Evolutionary conservation across 1,139 yeast species (phyloP).

Genomic region (Suhomyces bribrorum): DNA sequence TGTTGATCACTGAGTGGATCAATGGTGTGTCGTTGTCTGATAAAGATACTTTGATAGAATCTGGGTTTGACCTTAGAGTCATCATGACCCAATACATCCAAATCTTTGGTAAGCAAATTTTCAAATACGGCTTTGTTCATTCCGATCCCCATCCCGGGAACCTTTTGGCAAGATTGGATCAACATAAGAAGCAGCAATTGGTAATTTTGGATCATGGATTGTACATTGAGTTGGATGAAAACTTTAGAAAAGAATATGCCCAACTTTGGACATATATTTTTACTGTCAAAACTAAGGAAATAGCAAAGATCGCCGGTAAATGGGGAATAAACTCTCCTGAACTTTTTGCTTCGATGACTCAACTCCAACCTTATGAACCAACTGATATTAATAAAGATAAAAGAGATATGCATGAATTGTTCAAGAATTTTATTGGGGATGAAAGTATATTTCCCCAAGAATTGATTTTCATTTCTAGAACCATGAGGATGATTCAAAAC

Average conservation of each 20-base stretch:
- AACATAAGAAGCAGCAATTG: constrained; percentile 51
- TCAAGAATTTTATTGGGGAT: constrained; percentile 54
- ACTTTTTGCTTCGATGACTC: constrained; percentile 60
- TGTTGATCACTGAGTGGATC: constrained; percentile 74
- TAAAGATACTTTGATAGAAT: constrained; percentile 40
- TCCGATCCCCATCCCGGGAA: constrained; percentile 89
- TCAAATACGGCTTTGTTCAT: constrained; percentile 74
- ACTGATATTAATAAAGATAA: constrained; percentile 16
- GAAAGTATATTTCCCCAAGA: constrained; percentile 67
- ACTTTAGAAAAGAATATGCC: constrained; percentile 58
- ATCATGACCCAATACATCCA: constrained; percentile 56
- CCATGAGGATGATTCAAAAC: constrained; percentile 75
- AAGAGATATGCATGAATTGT: constrained; percentile 23
- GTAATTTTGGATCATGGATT: constrained; percentile 78
- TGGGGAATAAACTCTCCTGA: constrained; percentile 81
- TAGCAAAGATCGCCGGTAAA: constrained; percentile 47
- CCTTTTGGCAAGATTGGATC: constrained; percentile 51
- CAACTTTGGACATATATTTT: constrained; percentile 65
- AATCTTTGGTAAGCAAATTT: constrained; percentile 67
- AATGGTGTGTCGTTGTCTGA: constrained; percentile 62
- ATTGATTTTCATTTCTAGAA: constrained; percentile 63
- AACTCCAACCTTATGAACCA: constrained; percentile 45
- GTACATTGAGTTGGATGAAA: constrained; percentile 54
- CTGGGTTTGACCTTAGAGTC: constrained; percentile 41
- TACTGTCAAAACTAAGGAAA: constrained; percentile 50